phyloP scores from a whole-genome alignment of 306 rosid genomes.

The Malus orientalis region DNA sequence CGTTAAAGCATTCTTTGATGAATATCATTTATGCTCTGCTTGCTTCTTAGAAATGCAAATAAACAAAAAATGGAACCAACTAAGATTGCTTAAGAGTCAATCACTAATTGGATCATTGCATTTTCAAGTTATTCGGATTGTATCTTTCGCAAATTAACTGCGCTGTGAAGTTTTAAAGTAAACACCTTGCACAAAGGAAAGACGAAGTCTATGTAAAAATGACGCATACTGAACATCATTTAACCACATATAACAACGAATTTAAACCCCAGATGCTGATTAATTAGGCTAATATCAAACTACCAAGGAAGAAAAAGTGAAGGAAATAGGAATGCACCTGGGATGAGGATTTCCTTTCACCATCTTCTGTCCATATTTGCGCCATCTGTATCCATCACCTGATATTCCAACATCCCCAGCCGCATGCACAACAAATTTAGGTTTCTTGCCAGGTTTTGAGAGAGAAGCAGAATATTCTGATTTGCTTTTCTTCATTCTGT shows the following conservation, averaged over 20 bases:
- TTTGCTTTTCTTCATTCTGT: constrained; percentile 74
- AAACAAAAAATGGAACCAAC: not conserved
- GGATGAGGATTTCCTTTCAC: constrained; percentile 94
- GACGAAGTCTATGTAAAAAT: not conserved
- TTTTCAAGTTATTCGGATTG: not conserved
- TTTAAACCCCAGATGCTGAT: constrained; percentile 1
- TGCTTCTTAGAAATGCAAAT: not conserved
- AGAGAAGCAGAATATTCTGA: constrained; percentile 33
- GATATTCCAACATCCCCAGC: constrained; percentile 89
- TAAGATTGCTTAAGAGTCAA: not conserved
- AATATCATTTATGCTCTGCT: not conserved
- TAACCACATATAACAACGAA: not conserved
- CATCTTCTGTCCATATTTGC: constrained; percentile 98
- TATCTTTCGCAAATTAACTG: not conserved
- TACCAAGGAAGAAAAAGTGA: not conserved
- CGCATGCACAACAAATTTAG: constrained; percentile 82
- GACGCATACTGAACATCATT: not conserved
- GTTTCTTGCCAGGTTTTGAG: constrained; percentile 60
- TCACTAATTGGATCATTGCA: not conserved
- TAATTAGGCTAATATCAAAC: constrained; percentile 7
- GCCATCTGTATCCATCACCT: constrained; percentile 95
- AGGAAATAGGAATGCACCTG: constrained; percentile 40
- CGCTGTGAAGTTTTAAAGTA: not conserved
- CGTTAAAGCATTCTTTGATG: not conserved
- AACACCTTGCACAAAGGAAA: not conserved